A percentile compares a stretch with the other conserved stretches of the same genome.
Conservation (phyloP, 2,329 filamentous ascomycete species). For the Sporothrix schenckii region DNA sequence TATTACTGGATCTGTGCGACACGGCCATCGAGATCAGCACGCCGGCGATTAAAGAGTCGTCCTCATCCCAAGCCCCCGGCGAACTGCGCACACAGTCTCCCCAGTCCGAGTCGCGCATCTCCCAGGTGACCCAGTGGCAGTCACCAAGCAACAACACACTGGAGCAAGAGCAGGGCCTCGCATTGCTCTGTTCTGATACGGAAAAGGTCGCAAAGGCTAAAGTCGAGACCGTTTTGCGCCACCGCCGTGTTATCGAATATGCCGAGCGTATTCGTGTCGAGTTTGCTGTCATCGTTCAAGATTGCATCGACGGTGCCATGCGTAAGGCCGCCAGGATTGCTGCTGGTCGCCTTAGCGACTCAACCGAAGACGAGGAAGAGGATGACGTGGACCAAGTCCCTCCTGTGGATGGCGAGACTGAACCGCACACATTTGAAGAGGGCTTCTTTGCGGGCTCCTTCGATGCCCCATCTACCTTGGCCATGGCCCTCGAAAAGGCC, state of each 20-base stretch:
- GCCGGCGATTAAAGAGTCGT: conserved; percentile 85
- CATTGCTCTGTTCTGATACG: conserved; percentile 85
- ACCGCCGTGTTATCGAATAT: conserved; percentile 92
- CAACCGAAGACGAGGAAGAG: conserved; percentile 63
- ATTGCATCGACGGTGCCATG: conserved; percentile 91
- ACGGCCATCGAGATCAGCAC: conserved; percentile 94
- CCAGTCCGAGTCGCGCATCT: conserved; percentile 91
- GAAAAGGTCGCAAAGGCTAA: conserved; percentile 82
- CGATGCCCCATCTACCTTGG: conserved; percentile 59
- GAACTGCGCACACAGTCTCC: conserved; percentile 93
- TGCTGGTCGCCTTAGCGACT: conserved; percentile 81
- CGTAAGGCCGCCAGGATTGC: conserved; percentile 87
- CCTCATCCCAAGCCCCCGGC: conserved; percentile 61
- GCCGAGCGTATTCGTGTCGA: conserved; percentile 93
- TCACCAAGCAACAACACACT: conserved; percentile 88
- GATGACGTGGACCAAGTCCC: conserved; percentile 44
- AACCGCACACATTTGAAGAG: conserved; percentile 53
- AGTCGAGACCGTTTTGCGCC: conserved; percentile 88
- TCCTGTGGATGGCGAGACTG: conserved; percentile 41
- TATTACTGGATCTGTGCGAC: conserved; percentile 92
- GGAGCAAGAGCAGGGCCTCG: conserved; percentile 90
- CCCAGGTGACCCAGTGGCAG: conserved; percentile 94
- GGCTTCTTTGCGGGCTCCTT: conserved; percentile 61
- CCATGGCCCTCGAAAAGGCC: conserved; percentile 56
- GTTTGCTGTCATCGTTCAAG: conserved; percentile 88